A percentile compares a stretch with the other conserved stretches of the same genome.
Conservation (phyloP, 73 alveolate genomes). For the Blepharisma stoltei region DNA sequence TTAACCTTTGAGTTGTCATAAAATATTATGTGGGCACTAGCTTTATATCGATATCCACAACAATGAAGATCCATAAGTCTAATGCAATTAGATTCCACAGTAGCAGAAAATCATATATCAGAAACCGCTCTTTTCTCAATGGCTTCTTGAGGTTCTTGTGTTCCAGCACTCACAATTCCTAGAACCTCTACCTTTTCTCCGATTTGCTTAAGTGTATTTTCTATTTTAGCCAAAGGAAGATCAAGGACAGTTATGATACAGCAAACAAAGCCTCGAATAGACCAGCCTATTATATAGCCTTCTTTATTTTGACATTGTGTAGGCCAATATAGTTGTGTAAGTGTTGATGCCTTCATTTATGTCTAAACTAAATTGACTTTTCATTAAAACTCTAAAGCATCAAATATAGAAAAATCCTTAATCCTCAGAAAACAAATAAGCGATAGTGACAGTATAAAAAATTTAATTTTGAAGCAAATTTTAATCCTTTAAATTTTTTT, state of each 20-base stretch:
- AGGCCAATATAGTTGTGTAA: slow-evolving; percentile 43
- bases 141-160: slow-evolving; percentile 26
- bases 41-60: slow-evolving; percentile 41
- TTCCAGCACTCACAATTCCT: slow-evolving; percentile 35
- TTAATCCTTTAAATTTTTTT: no score
- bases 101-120: slow-evolving; percentile 31
- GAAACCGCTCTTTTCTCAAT: slow-evolving; percentile 32
- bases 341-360: slow-evolving; percentile 8
- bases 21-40: slow-evolving; percentile 34
- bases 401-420: no score
- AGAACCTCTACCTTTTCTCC: slow-evolving; percentile 36
- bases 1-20: slow-evolving; percentile 23
- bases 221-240: slow-evolving; percentile 30
- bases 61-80: slow-evolving; percentile 15
- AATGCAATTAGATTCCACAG: slow-evolving; percentile 27
- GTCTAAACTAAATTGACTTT: no score
- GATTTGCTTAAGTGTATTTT: slow-evolving; percentile 19
- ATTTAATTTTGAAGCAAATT: no score
- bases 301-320: slow-evolving; percentile 25
- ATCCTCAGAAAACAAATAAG: no score
- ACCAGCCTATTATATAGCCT: slow-evolving; percentile 46
- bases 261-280: slow-evolving; percentile 44
- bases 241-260: slow-evolving; percentile 27
- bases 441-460: no score
- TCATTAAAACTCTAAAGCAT: no score